A percentile compares a stretch with the other conserved stretches of the same genome.
Conservation (phyloP, 768 basidiomycete genomes). For the Termitomyces sp. region DNA sequence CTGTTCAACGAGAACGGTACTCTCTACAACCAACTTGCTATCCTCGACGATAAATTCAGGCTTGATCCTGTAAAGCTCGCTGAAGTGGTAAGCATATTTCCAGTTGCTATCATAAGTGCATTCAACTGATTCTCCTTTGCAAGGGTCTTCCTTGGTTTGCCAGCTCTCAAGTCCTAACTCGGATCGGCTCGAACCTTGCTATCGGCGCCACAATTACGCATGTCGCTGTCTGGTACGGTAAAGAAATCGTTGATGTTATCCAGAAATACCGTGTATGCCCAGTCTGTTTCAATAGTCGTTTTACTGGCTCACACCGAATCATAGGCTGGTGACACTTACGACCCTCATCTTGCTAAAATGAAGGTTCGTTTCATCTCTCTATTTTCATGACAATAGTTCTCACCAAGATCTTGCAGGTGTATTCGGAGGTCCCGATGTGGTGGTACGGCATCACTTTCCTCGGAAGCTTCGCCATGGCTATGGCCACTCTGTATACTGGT, state of each 20-base stretch:
- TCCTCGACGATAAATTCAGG: constrained; percentile 43
- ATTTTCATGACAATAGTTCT: neutral
- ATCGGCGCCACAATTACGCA: constrained; percentile 47
- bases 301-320: neutral
- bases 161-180: constrained; percentile 35
- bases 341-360: constrained; percentile 57
- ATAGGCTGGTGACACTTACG: constrained; percentile 30
- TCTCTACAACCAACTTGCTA: constrained; percentile 43
- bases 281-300: neutral
- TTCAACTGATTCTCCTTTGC: neutral
- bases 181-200: constrained; percentile 30
- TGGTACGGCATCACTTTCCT: constrained; percentile 43
- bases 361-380: constrained; percentile 20
- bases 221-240: constrained; percentile 46
- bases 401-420: constrained; percentile 12
- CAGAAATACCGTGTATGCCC: constrained; percentile 34
- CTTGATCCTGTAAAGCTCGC: constrained; percentile 45
- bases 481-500: constrained; percentile 49
- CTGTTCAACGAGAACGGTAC: constrained; percentile 45
- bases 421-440: constrained; percentile 40
- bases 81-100: neutral
- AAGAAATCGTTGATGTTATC: constrained; percentile 38
- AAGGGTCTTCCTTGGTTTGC: constrained; percentile 42
- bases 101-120: too few species aligned
- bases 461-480: constrained; percentile 42